Conservation (phyloP, 2,329 filamentous ascomycete species). For the Penicillium expansum region DNA sequence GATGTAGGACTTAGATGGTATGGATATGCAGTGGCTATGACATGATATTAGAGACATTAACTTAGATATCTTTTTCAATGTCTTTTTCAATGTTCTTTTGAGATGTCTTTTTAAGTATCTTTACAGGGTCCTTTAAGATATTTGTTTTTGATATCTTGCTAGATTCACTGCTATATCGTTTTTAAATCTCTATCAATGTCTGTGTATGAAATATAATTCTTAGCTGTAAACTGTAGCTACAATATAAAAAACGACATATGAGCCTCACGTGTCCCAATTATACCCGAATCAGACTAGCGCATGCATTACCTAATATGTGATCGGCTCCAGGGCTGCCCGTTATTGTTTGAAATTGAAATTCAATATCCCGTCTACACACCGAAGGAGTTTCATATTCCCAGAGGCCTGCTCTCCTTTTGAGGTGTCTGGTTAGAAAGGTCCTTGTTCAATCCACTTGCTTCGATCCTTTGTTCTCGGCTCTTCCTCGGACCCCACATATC, state of each 20-base stretch:
- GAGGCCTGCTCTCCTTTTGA: constrained; percentile 7
- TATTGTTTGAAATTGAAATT: constrained; percentile 12
- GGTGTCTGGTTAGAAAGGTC: constrained; percentile 7
- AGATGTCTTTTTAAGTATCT: too few species aligned
- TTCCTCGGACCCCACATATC: constrained; percentile 16
- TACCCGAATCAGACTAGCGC: constrained; percentile 17
- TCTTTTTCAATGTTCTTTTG: too few species aligned
- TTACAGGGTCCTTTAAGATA: too few species aligned
- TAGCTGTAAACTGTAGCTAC: too few species aligned
- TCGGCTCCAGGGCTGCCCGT: constrained; percentile 17
- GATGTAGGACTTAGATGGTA: neutral
- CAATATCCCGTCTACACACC: constrained; percentile 10
- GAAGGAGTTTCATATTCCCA: constrained; percentile 1
- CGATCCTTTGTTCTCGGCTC: constrained; percentile 17
- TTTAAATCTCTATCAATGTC: neutral
- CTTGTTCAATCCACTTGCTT: constrained; percentile 15
- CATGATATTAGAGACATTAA: neutral
- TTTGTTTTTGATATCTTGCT: too few species aligned
- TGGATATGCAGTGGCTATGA: neutral
- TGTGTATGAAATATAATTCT: neutral
- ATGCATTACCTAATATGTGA: constrained; percentile 12
- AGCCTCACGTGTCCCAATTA: constrained; percentile 24
- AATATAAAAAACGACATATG: neutral
- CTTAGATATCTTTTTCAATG: neutral
- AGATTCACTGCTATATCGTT: too few species aligned